Percentiles rank a stretch among this genome's conserved stretches.
phyloP scores from a whole-genome alignment of 768 basidiomycete species.

The Suillus weaverae region DNA sequence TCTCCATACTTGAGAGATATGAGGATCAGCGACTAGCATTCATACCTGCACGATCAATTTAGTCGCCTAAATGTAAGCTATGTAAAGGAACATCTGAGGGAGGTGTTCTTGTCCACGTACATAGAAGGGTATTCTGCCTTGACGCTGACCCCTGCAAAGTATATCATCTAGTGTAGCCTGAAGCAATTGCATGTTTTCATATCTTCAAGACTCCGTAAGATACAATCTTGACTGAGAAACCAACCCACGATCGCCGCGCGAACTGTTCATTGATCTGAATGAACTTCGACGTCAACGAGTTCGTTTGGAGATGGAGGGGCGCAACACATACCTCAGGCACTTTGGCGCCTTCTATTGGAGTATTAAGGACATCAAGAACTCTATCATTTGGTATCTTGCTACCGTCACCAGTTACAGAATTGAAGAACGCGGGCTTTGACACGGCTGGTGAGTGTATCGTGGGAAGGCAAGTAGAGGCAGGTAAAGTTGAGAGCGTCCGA shows the following conservation, averaged over 20 bases:
- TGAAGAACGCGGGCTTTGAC: constrained; percentile 74
- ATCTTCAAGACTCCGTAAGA: constrained; percentile 38
- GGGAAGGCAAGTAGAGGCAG: constrained; percentile 30
- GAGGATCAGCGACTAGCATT: constrained; percentile 7
- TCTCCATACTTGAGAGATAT: constrained; percentile 66
- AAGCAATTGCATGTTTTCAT: constrained; percentile 76
- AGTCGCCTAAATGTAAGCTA: constrained; percentile 59
- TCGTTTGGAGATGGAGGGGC: background rate
- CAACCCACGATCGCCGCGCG: constrained; percentile 59
- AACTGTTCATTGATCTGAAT: constrained; percentile 64
- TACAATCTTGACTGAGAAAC: background rate
- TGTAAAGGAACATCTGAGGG: background rate
- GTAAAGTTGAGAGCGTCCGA: constrained; percentile 16
- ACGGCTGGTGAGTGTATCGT: constrained; percentile 59
- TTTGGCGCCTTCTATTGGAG: constrained; percentile 69
- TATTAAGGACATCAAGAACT: constrained; percentile 78
- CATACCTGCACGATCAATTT: background rate
- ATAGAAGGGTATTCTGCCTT: constrained; percentile 91
- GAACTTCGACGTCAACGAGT: constrained; percentile 10
- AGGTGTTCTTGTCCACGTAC: constrained; percentile 44
- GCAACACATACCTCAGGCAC: constrained; percentile 65
- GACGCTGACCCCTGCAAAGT: constrained; percentile 88
- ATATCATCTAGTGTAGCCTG: constrained; percentile 87
- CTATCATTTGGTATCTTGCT: constrained; percentile 82
- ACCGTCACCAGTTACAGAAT: constrained; percentile 62